phyloP scores from a whole-genome alignment of 192 early-diverging fungal species.

The Coemansia aciculifera region DNA sequence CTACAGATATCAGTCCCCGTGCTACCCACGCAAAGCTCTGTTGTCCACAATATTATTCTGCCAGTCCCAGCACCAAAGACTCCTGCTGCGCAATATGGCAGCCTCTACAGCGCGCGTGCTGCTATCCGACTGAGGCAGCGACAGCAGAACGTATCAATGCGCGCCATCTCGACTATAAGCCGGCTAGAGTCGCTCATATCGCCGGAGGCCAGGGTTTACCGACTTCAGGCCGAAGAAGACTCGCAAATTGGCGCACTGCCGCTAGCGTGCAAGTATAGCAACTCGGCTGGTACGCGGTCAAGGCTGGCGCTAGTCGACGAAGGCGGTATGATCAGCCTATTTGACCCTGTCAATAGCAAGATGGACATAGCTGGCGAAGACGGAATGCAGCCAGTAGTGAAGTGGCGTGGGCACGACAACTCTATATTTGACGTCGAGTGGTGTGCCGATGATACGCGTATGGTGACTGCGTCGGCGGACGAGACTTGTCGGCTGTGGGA shows the following conservation, averaged over 20 bases:
- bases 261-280: constrained; percentile 46
- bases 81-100: neutral
- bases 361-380: constrained; percentile 10
- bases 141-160: neutral
- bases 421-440: constrained; percentile 83
- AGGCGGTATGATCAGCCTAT: constrained; percentile 32
- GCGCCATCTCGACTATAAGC: constrained; percentile 16
- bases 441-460: constrained; percentile 64
- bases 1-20: neutral
- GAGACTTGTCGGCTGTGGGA: constrained; percentile 74
- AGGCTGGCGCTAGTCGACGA: constrained; percentile 47
- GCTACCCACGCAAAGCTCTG: neutral
- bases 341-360: constrained; percentile 27
- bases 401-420: constrained; percentile 69
- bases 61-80: neutral
- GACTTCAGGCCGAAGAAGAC: constrained; percentile 18
- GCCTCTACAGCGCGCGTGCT: constrained; percentile 2
- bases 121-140: constrained; percentile 17
- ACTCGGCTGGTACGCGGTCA: neutral
- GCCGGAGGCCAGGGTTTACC: constrained; percentile 23
- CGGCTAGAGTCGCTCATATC: constrained; percentile 30
- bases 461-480: constrained; percentile 80
- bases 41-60: neutral
- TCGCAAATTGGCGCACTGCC: constrained; percentile 23
- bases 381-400: constrained; percentile 16